Evolutionary conservation across 148 eudicot species (phyloP).

Genomic region (Beta vulgaris): DNA sequence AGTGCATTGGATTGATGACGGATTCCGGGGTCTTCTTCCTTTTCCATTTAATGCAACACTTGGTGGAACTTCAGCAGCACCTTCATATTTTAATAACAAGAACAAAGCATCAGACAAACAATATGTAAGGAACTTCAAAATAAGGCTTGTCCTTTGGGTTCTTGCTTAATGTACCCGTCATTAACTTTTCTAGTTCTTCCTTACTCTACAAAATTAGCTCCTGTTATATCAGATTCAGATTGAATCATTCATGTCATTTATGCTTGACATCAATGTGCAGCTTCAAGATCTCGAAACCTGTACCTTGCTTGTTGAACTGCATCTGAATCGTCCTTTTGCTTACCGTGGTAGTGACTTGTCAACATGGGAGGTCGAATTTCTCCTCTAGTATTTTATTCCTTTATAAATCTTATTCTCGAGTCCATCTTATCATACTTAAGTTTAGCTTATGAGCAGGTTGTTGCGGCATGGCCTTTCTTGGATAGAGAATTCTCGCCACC

Average conservation of each 20-base stretch:
- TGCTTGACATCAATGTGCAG: conserved; percentile 41
- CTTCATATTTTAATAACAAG: conserved; percentile 87
- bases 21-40: conserved; percentile 96
- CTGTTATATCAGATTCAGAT: background rate
- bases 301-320: conserved; percentile 87
- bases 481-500: conserved; percentile 84
- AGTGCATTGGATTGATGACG: conserved; percentile 96
- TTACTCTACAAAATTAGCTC: background rate
- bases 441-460: conserved; percentile 37
- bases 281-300: conserved; percentile 71
- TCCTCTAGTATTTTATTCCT: background rate
- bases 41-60: conserved; percentile 80
- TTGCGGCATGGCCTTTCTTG: conserved; percentile 82
- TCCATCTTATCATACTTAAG: background rate
- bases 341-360: conserved; percentile 82
- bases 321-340: conserved; percentile 76
- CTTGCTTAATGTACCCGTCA: background rate
- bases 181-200: background rate
- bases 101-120: conserved; percentile 82
- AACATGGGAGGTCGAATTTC: conserved; percentile 81
- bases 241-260: background rate
- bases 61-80: conserved; percentile 95
- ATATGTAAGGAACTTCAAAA: conserved; percentile 55
- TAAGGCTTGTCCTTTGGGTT: background rate
- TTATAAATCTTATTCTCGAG: background rate